A percentile compares a stretch with the other conserved stretches of the same genome.
Evolutionary conservation across 257 asterid genomes (phyloP).

Genomic region (Buddleja alternifolia): DNA sequence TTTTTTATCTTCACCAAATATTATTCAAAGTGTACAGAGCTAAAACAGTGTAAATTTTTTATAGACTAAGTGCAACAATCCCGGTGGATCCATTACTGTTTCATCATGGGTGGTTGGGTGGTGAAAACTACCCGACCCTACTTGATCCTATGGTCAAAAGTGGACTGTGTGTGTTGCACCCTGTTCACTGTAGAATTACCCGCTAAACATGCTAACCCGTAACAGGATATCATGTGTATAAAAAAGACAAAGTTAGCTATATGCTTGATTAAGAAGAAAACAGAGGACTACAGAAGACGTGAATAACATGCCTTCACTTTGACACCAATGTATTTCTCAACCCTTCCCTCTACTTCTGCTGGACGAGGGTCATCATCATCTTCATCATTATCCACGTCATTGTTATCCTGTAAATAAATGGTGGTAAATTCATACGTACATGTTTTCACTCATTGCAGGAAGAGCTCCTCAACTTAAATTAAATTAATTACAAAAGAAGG

Average conservation of each 20-base stretch:
- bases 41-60: background rate
- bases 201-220: constrained; percentile 17
- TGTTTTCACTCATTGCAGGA: background rate
- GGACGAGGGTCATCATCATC: constrained; percentile 90
- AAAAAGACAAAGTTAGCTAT: constrained; percentile 9
- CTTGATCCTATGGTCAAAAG: no score
- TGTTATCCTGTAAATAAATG: constrained; percentile 61
- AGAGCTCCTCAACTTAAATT: constrained; percentile 4
- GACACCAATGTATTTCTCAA: constrained; percentile 95
- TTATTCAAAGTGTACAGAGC: constrained; percentile 9
- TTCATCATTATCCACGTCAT: constrained; percentile 70
- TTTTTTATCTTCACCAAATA: constrained; percentile 1
- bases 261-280: constrained; percentile 9
- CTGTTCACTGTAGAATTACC: no score
- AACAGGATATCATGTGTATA: constrained; percentile 5
- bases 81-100: no score
- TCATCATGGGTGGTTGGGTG: no score
- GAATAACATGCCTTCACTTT: constrained; percentile 83
- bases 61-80: no score
- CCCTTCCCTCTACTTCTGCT: constrained; percentile 77
- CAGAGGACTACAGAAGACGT: constrained; percentile 14
- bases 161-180: no score
- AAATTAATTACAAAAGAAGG: constrained; percentile 2
- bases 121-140: no score
- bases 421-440: constrained; percentile 13